Base-by-base conservation (phyloP, 108 stramenopile species). In the Bacterosira constricta region DNA sequence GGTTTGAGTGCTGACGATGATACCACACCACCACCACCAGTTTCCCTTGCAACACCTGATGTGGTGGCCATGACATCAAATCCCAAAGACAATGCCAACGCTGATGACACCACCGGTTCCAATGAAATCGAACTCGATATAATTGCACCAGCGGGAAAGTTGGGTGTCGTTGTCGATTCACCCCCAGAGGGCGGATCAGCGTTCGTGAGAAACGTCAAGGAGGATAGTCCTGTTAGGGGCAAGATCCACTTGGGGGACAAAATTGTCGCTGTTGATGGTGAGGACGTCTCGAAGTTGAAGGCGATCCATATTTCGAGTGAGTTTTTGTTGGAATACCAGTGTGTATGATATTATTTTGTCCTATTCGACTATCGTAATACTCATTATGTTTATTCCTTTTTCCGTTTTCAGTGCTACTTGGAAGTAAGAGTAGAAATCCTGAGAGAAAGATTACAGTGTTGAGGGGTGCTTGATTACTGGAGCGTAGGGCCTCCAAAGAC, bases 211-310 rank as follows among this genome's bases (percentile, higher is more conserved):
- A 4, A 36, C 27, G 7, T 56, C 34, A 56, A 35, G 31, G 53
- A 54, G 1, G 18, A 18, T 32, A 34, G 17, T 56, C 35, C 55
- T 4, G 30, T 52, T 4, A 52, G 27, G 51, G 51, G 12, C 1
- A 7, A 52, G 30, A 52, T 52, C 25, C 26, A 13, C 26, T 3
- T 29, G 26, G 51, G 51, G 7, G 51, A 52, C 12, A 18, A 29
- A 13, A 26, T 52, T 29, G 18, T 52, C 27, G 26, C 6, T 13
- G 26, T 52, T 0, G 26, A 52, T 52, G 26, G 26, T 11, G 51
- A 29, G 27, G 51, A 52, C 12, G 51, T 52, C 30, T 29, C 51
- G 4, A 52, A 52, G 51, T 25, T 52, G 51, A 52, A 52, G 51
- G 51, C 27, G 5, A 27, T 52, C 3, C 51, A 52, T 29, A 52